Evolutionary conservation across 2,329 filamentous ascomycete species (phyloP).

Genomic region (Trichoderma aggressivum): DNA sequence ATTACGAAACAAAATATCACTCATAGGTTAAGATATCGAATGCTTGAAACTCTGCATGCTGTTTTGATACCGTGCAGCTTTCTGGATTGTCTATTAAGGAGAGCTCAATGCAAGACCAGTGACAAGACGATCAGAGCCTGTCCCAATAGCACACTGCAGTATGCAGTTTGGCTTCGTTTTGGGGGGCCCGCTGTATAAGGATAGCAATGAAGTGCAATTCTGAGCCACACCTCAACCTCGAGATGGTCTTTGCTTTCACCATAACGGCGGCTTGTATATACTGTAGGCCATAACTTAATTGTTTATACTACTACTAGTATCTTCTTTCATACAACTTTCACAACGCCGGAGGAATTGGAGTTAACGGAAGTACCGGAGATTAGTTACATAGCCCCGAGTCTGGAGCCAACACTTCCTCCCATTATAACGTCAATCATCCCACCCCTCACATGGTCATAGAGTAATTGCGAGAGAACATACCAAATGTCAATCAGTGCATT

Average conservation of each 20-base stretch:
- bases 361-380: slow-evolving; percentile 23
- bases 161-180: neutral
- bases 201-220: neutral
- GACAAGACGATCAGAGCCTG: neutral
- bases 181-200: neutral
- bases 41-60: neutral
- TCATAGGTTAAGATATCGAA: neutral
- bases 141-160: neutral
- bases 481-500: neutral
- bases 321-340: neutral
- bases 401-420: neutral
- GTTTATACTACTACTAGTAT: neutral
- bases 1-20: neutral
- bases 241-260: neutral
- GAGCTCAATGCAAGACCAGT: neutral
- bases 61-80: neutral
- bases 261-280: neutral
- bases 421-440: neutral
- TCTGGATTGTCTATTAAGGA: neutral
- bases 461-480: neutral
- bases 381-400: slow-evolving; percentile 18
- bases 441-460: neutral
- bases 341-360: neutral
- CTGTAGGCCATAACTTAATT: neutral
- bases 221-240: neutral